Evolutionary conservation across 306 rosid species (phyloP), one percentile per base, ranked within the genome.

Genomic region (Hippophae gyantsensis): DNA sequence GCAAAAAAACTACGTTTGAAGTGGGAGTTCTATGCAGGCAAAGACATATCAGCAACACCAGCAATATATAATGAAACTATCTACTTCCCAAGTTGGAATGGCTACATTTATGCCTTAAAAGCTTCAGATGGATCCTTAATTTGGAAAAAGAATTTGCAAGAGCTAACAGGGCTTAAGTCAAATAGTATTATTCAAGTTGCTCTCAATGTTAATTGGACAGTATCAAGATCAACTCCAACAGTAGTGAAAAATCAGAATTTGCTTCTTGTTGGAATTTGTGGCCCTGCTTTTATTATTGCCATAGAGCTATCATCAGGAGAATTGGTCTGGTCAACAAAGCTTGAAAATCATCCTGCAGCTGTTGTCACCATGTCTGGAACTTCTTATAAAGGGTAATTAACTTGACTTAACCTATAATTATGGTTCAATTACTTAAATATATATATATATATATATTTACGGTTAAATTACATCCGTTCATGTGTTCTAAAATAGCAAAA

Each of bases 51-150:
- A 1, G 84, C 74, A 42, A 86, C 86, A 0, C 95, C 86, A 6
- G 81, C 82, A 5, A 75, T 81, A 46, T 69, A 45, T 27, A 32
- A 79, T 1, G 81, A 73, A 3, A 67, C 49, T 7, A 52, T 81
- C 6, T 86, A 86, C 46, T 86, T 86, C 44, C 86, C 90, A 9
- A 69, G 76, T 43, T 81, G 95, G 87, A 83, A 86, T 45, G 95
- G 95, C 0, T 47, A 70, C 9, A 64, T 83, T 8, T 83, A 45
- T 6, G 86, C 90, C 0, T 62, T 86, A 40, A 81, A 60, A 52
- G 72, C 62, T 13, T 64, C 70, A 0, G 65, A 75, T 58, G 84
- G 84, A 48, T 48, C 75, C 18, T 60, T 79, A 10, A 27, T 78
- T 10, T 73, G 76, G 79, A 78, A 69, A 76, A 66, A 70, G 57